phyloP scores from a whole-genome alignment of 257 asterid genomes.

The Orobanche coerulescens region DNA sequence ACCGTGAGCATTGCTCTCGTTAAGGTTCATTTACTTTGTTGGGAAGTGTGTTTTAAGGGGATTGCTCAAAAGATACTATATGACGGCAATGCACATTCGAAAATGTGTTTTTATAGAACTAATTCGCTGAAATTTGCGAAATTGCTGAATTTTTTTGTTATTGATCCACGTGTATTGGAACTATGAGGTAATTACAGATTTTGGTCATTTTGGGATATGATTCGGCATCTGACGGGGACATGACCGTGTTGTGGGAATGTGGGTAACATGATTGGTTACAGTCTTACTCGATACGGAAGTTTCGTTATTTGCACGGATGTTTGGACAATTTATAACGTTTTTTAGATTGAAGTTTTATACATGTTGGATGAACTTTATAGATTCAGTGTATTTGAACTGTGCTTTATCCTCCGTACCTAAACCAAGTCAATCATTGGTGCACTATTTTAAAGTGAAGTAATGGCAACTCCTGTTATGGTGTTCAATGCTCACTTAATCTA shows the following conservation, averaged over 20 bases:
- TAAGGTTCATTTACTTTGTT: neutral
- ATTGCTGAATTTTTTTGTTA: neutral
- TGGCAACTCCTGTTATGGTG: neutral
- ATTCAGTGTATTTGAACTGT: neutral
- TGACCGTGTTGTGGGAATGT: neutral
- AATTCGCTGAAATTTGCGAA: constrained; percentile 4
- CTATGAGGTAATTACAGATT: neutral
- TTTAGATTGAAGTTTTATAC: neutral
- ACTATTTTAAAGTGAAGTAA: too few species aligned
- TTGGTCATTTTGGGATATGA: constrained; percentile 2
- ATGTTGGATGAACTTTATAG: neutral
- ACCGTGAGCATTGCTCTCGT: constrained; percentile 7
- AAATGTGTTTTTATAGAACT: neutral
- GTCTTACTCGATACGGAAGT: neutral
- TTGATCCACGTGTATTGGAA: constrained; percentile 6
- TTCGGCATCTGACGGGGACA: neutral
- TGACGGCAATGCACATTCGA: too few species aligned
- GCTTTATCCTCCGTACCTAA: neutral
- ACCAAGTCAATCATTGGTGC: neutral
- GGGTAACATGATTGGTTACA: neutral
- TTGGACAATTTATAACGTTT: neutral
- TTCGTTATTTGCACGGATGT: neutral
- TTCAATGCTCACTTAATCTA: neutral
- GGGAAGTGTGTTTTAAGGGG: too few species aligned
- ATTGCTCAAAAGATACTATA: too few species aligned